Evolutionary conservation across 2,329 filamentous ascomycete genomes (phyloP), one percentile per base, ranked within the genome.

Genomic region (Apiospora aurea): DNA sequence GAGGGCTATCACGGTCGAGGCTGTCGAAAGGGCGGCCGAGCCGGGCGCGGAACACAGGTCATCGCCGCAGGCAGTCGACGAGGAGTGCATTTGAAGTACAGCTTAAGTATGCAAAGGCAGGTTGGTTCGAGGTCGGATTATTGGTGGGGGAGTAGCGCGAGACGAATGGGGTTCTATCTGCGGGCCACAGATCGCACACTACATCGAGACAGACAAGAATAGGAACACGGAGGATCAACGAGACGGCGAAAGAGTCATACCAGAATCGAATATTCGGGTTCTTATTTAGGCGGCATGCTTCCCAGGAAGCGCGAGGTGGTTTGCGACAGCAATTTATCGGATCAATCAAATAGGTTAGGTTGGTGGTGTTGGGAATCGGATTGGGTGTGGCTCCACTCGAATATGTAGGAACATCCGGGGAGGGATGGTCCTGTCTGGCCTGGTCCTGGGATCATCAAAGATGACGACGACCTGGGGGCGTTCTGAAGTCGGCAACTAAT

Each of bases 1-100:
- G 34, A 94, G 89, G 72, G 93, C 87, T 69, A 91, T 76, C 49
- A 90, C 80, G 44, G 86, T 83, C 64, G 87, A 83, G 47, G 87
- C 83, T 79, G 70, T 85, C 78, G 69, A 81, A 79, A 44, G 86
- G 83, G 61, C 83, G 80, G 70, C 83, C 34, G 41, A 79, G 71
- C 82, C 82, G 53, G 83, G 82, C 41, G 86, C 82, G 73, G 85
- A 83, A 78, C 91, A 92, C 73, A 85, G 83, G 82, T 90, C 89
- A 77, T 87, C 86, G 80, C 86, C 86, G 85, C 90, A 92, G 75
- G 85, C 84, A 76, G 83, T 80, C 74, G 80, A 74, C 72, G 83
- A 80, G 73, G 80, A 75, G 72, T 79, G 77, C 83, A 84, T 84
- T 74, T 71, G 72, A 69, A 69, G 57, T 47, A 4, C 10, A 34